Conservation (phyloP, 2,329 filamentous ascomycete species). For the Pyrenophora teres region DNA sequence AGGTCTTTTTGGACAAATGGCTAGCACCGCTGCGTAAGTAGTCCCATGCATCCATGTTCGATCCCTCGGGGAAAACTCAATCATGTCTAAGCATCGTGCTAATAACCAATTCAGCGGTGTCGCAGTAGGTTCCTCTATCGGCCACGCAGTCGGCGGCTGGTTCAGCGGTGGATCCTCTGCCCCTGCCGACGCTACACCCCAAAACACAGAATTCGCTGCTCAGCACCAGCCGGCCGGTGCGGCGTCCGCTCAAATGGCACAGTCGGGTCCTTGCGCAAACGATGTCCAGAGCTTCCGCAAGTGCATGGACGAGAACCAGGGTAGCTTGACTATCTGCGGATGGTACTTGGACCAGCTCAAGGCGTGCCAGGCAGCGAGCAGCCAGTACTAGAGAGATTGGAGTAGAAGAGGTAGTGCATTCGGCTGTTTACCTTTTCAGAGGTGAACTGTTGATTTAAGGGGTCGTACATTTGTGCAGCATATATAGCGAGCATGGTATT, state of each 20-base stretch:
- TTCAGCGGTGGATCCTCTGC: slow-evolving; percentile 75
- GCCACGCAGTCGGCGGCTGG: slow-evolving; percentile 88
- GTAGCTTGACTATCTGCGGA: slow-evolving; percentile 92
- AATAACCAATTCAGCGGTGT: slow-evolving; percentile 71
- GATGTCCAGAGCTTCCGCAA: slow-evolving; percentile 86
- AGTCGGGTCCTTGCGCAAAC: slow-evolving; percentile 64
- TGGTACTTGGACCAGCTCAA: slow-evolving; percentile 97
- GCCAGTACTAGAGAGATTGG: slow-evolving; percentile 50
- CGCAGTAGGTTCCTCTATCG: slow-evolving; percentile 91
- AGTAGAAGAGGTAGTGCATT: background rate
- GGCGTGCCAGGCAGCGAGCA: slow-evolving; percentile 56
- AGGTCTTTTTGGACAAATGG: slow-evolving; percentile 95
- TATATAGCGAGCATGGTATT: too few relatives aligned
- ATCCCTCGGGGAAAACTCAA: too few relatives aligned
- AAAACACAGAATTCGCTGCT: slow-evolving; percentile 37
- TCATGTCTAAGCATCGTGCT: background rate
- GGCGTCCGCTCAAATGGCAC: slow-evolving; percentile 50
- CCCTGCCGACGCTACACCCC: slow-evolving; percentile 54
- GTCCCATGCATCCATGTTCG: slow-evolving; percentile 1
- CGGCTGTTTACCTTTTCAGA: too few relatives aligned
- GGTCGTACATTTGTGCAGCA: too few relatives aligned
- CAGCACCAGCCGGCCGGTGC: slow-evolving; percentile 30
- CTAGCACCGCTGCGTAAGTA: slow-evolving; percentile 93
- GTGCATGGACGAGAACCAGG: slow-evolving; percentile 95
- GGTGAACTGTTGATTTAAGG: too few relatives aligned